Base-by-base conservation (phyloP, 1,284 basidiomycete species). In the Austroboletus niveus region DNA sequence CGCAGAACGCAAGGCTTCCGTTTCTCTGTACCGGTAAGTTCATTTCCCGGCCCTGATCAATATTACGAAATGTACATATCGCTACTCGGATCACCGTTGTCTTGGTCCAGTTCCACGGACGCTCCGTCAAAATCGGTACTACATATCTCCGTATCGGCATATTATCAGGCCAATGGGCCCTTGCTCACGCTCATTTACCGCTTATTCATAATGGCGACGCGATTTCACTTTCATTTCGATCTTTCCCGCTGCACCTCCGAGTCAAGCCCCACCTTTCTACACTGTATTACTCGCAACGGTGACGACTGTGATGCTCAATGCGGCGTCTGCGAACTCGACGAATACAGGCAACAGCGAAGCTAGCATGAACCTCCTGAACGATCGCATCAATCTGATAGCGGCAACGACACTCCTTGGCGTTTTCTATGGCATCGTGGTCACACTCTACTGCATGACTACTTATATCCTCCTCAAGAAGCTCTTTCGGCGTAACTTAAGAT, bases 171-270 rank as follows among this genome's bases (percentile, higher is more conserved):
- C 42, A 40, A 41, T 24, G 24, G 40, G 29, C 46, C 47, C 48
- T 61, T 61, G 44, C 60, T 35, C 64, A 65, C 62, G 62, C 27
- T 62, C 63, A 67, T 67, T 57, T 65, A 45, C 34, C 38, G 6
- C 22, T 45, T 41, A 29, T 57, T 65, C 51, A 59, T 55, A 61
- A 64, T 51, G 22, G 34, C 9, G 20, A n/a, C 17, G 9, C 17
- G 38, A 12, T 15, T 39, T 42, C 40, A 34, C 29, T 22, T 57
- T 58, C 51, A 60, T 61, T 52, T 58, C 35, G 36, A 50, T 54
- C 46, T 47, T 46, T 10, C 42, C 54, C 38, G 46, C 45, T 39
- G 34, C 51, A 43, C 54, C n/a, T 47, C 51, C 59, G 45, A 36
- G 39, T 44, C 48, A 45, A 48, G 32, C 35, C 43, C 43, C 38